Evolutionary conservation across 768 basidiomycete genomes (phyloP).

Genomic region (Termitomyces heimii): DNA sequence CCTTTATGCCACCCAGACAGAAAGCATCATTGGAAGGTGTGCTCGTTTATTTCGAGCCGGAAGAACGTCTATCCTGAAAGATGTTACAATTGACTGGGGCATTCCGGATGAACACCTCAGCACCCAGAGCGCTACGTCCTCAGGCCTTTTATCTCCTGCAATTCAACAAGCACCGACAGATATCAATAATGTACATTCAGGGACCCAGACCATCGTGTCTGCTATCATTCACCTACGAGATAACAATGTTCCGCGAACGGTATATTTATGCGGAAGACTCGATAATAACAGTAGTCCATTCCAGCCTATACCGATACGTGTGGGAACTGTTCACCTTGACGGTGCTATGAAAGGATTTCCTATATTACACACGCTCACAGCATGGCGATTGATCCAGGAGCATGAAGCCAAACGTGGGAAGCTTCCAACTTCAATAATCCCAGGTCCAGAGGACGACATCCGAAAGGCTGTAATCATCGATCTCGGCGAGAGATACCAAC

Average conservation of each 20-base stretch:
- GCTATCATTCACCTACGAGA: slow-evolving; percentile 26
- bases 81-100: slow-evolving; percentile 47
- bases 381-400: slow-evolving; percentile 48
- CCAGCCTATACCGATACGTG: slow-evolving; percentile 21
- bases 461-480: slow-evolving; percentile 41
- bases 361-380: slow-evolving; percentile 49
- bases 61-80: slow-evolving; percentile 36
- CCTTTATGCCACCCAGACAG: slow-evolving; percentile 38
- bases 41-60: slow-evolving; percentile 46
- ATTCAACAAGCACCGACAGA: slow-evolving; percentile 30
- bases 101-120: slow-evolving; percentile 20
- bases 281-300: slow-evolving; percentile 25
- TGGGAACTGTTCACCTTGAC: slow-evolving; percentile 24
- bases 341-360: slow-evolving; percentile 26
- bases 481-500: slow-evolving; percentile 45
- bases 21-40: slow-evolving; percentile 43
- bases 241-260: slow-evolving; percentile 22
- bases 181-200: slow-evolving; percentile 28
- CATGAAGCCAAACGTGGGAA: slow-evolving; percentile 30
- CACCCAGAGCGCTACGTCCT: slow-evolving; percentile 14
- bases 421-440: slow-evolving; percentile 22
- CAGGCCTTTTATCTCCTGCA: slow-evolving; percentile 19
- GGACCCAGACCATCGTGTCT: slow-evolving; percentile 27
- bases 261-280: slow-evolving; percentile 28
- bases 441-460: slow-evolving; percentile 26